These are phyloP conservation scores for Tremella fuciformis DNA, from an alignment of 768 basidiomycete genomes.

Conservation along the genomic window DNA sequence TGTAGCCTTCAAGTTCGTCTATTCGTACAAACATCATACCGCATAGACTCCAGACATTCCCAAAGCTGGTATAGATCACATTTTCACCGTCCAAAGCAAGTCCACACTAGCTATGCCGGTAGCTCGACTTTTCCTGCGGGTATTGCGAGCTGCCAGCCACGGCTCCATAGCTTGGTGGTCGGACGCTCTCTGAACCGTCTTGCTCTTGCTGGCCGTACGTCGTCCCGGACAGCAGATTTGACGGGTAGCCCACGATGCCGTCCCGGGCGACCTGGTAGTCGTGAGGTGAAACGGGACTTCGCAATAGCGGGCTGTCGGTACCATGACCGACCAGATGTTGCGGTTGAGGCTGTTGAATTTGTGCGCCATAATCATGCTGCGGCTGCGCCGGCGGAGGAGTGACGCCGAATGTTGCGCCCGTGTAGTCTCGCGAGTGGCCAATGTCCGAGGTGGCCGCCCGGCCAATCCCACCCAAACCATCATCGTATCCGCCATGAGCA, in stretches of 20 bases:
- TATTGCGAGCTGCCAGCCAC: neutral
- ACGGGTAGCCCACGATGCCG: too few species aligned
- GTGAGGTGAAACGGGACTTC: constrained; percentile 1
- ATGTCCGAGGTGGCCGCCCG: constrained; percentile 20
- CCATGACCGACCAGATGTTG: neutral
- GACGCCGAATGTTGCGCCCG: constrained; percentile 21
- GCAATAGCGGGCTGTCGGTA: neutral
- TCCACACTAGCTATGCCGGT: constrained; percentile 8
- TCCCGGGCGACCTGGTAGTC: neutral
- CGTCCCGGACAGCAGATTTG: too few species aligned
- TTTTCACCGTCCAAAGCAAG: neutral
- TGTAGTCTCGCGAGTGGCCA: constrained; percentile 30
- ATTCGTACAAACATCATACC: too few species aligned
- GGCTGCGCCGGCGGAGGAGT: constrained; percentile 6
- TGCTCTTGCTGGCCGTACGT: neutral
- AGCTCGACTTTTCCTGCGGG: constrained; percentile 15
- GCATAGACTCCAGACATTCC: too few species aligned
- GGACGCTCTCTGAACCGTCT: neutral
- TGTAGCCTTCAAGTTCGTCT: too few species aligned
- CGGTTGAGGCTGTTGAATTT: neutral
- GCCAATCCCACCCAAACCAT: constrained; percentile 37
- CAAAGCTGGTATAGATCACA: too few species aligned
- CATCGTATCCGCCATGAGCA: constrained; percentile 40
- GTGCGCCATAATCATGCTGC: constrained; percentile 1
- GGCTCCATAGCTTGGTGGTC: constrained; percentile 20